Base-by-base conservation (phyloP, 2,329 filamentous ascomycete species). In the Zymoseptoria tritici region DNA sequence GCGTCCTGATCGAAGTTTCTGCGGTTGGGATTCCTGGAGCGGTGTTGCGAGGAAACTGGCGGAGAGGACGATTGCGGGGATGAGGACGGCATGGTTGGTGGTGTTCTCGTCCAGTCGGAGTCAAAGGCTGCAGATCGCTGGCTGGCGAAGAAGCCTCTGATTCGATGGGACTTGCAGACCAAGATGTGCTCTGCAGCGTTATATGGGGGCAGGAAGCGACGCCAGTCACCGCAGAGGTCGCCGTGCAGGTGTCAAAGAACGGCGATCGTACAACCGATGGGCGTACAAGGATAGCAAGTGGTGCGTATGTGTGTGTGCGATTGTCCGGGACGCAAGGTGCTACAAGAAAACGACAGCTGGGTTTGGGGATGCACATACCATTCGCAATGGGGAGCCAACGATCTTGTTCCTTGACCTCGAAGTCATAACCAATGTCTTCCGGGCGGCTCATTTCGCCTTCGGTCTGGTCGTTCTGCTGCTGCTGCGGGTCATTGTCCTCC, bases 351-450 rank as follows among this genome's bases (percentile, higher is more conserved):
- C 36, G 36, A 62, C 59, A 54, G 52, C 52, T 29, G 22, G 52
- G 22, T 24, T 53, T 4, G 52, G 22, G 59, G 52, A 60, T 55
- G 60, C 61, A 94, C 94, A 85, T 85, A 99, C 94, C 94, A 91
- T 99, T 99, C 80, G 94, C 94, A 85, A 99, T 99, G 76, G 94
- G 94, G 76, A 99, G 85, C 94, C 94, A 99, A 83, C 94, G 84
- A 80, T 99, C 94, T 80, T 99, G 94, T 80, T 99, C 94, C 83
- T 97, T 97, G 78, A 97, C 93, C 80, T 97, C 93, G 76, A 97
- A 96, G 81, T 97, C 93, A 78, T 91, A 91, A 78, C 81, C 86
- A 78, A 88, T 83, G 57, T 72, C 69, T 62, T 70, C 68, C 49
- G 64, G 60, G 31, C 68, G 64, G 60, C 62, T 71, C 67, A 69